A percentile compares a stretch with the other conserved stretches of the same genome.
phyloP scores from a whole-genome alignment of 192 early-diverging fungal species.

The Kickxella alabastrina region DNA sequence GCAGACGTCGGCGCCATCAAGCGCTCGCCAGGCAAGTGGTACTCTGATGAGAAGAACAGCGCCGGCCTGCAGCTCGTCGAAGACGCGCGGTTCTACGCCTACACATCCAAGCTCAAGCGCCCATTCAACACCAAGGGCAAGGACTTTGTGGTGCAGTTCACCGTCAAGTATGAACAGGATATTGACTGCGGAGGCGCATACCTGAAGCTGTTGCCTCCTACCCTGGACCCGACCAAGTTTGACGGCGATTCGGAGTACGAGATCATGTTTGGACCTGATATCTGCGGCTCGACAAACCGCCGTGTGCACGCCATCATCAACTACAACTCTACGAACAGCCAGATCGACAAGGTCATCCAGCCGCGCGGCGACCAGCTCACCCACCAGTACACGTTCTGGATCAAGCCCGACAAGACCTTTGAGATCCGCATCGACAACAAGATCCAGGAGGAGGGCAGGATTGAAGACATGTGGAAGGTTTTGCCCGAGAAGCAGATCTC shows the following conservation, averaged over 20 bases:
- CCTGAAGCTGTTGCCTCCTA: slow-evolving; percentile 81
- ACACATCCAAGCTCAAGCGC: slow-evolving; percentile 69
- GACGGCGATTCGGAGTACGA: slow-evolving; percentile 80
- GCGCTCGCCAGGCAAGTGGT: slow-evolving; percentile 72
- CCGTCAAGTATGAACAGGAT: slow-evolving; percentile 85
- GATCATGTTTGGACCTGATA: slow-evolving; percentile 89
- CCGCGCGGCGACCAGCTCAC: slow-evolving; percentile 79
- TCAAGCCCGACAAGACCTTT: slow-evolving; percentile 75
- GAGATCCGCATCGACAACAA: slow-evolving; percentile 71
- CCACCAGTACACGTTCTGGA: slow-evolving; percentile 85
- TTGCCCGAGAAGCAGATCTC: slow-evolving; percentile 72
- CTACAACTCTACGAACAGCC: slow-evolving; percentile 86
- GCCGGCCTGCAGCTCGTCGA: slow-evolving; percentile 75
- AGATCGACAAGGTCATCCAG: slow-evolving; percentile 65
- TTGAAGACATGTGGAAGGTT: slow-evolving; percentile 78
- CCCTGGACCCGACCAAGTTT: slow-evolving; percentile 73
- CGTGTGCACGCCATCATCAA: slow-evolving; percentile 95
- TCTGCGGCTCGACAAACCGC: slow-evolving; percentile 81
- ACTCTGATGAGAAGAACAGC: slow-evolving; percentile 61
- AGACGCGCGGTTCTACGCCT: slow-evolving; percentile 83
- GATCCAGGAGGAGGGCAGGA: slow-evolving; percentile 71
- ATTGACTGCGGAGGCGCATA: slow-evolving; percentile 93
- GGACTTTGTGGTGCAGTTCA: slow-evolving; percentile 82
- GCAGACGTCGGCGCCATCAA: slow-evolving; percentile 72
- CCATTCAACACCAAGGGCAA: slow-evolving; percentile 80